A percentile compares a stretch with the other conserved stretches of the same genome.
Conservation (phyloP, 805 yeast genomes). For the Candida ulmi region DNA sequence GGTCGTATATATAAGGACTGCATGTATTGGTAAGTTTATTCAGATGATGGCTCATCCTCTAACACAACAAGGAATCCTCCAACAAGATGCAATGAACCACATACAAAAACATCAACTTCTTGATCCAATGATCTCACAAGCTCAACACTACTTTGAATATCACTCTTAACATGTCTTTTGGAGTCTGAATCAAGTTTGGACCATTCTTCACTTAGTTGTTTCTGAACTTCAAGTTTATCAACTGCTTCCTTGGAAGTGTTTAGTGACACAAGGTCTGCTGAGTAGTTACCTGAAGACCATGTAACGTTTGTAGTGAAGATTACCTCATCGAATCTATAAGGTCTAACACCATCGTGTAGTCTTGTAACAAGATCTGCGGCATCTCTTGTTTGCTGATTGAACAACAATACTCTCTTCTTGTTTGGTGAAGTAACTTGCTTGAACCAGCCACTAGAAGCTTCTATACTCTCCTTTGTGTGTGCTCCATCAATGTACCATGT, state of each 20-base stretch:
- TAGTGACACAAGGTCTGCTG: constrained; percentile 77
- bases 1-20: too few relatives aligned
- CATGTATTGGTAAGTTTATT: too few relatives aligned
- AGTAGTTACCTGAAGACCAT: constrained; percentile 77
- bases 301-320: constrained; percentile 90
- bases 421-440: constrained; percentile 29
- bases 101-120: constrained; percentile 71
- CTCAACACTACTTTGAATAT: constrained; percentile 69
- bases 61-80: constrained; percentile 90
- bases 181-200: constrained; percentile 38
- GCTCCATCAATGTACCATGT: constrained; percentile 96
- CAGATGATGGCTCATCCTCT: constrained; percentile 34
- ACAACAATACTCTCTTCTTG: constrained; percentile 50
- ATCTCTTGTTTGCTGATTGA: constrained; percentile 94
- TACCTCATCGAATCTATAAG: constrained; percentile 60
- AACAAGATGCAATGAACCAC: constrained; percentile 90
- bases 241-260: constrained; percentile 77
- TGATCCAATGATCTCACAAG: constrained; percentile 33
- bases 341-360: constrained; percentile 39
- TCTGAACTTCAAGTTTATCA: constrained; percentile 77
- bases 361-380: constrained; percentile 56
- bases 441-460: constrained; percentile 83
- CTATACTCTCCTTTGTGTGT: constrained; percentile 84
- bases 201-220: constrained; percentile 70
- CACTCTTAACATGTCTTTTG: constrained; percentile 51